These are phyloP conservation scores for Trametes gibbosa DNA, from an alignment of 768 basidiomycete species.

Conservation along the genomic window DNA sequence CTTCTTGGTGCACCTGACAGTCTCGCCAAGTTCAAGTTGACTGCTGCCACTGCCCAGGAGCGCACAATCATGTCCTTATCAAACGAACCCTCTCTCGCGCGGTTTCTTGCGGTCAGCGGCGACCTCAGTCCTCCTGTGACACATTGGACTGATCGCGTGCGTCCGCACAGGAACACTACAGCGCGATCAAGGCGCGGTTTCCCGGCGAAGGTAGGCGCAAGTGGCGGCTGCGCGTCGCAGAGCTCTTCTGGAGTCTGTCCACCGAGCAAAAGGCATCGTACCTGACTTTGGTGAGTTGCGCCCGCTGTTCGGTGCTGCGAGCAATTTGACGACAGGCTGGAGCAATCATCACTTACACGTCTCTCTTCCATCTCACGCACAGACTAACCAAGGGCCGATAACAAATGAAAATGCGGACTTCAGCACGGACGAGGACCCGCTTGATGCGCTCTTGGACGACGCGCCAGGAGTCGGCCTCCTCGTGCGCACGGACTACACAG, in stretches of 20 bases:
- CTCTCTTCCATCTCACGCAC: not conserved
- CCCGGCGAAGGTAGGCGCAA: constrained; percentile 55
- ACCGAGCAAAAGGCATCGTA: constrained; percentile 27
- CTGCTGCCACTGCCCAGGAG: too few relatives aligned
- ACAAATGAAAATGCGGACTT: constrained; percentile 26
- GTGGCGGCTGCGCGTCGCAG: constrained; percentile 51
- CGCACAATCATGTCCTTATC: not conserved
- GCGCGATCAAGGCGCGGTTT: constrained; percentile 40
- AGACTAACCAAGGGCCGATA: constrained; percentile 6
- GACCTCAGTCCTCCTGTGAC: not conserved
- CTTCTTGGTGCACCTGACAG: too few relatives aligned
- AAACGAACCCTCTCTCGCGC: constrained; percentile 14
- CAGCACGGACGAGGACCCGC: constrained; percentile 48
- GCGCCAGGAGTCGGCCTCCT: constrained; percentile 57
- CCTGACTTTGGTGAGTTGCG: constrained; percentile 13
- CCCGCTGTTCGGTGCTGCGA: not conserved
- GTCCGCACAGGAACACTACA: constrained; percentile 35
- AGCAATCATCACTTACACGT: not conserved
- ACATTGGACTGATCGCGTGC: constrained; percentile 1
- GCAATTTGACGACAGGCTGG: not conserved
- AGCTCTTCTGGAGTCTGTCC: constrained; percentile 45
- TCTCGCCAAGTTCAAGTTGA: too few relatives aligned
- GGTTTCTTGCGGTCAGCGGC: constrained; percentile 21
- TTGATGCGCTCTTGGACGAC: constrained; percentile 46
- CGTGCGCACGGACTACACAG: constrained; percentile 69